Evolutionary conservation across 2,329 filamentous ascomycete species (phyloP), one percentile per base, ranked within the genome.

Genomic region (Sporothrix dimorphospora): DNA sequence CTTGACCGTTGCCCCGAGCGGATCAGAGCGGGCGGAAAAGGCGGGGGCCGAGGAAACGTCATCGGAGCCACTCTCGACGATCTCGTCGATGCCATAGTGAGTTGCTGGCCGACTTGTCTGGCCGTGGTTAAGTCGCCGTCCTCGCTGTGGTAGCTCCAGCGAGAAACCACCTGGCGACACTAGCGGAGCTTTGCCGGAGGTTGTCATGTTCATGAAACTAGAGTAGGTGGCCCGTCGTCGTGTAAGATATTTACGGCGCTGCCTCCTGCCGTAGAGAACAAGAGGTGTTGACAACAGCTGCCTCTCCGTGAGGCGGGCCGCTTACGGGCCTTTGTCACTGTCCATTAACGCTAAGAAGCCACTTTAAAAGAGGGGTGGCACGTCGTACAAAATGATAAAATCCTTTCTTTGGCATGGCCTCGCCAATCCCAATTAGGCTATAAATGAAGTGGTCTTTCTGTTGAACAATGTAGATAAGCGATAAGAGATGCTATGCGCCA

Each of bases 1-100:
- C 42, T 30, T 24, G 7, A 30, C 11, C 1, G 19, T 6, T 9
- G 51, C 24, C 6, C 14, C 19, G 19, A 45, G 19, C 6, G 42
- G n/a, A 7, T 40, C n/a, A 6, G 49, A 40, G 6, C 11, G 49
- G 38, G 42, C 7, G 19, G 21, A 2, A 45, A 30, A 42, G 24
- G 65, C 14, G 7, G 61, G 40, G 30, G 19, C 40, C 65, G 82
- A 78, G 34, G 81, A 78, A 19, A 81, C 78, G 24, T 78, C 79
- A 45, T 81, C 78, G 40, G 79, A 79, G 73, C 82, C 81, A 73
- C 88, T 86, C 79, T 91, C 89, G 69, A 91, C 85, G 19, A 91
- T 88, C 61, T 88, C 89, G 78, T 91, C 89, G 76, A 91, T 91
- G 74, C 88, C 88, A 74, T 88, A 88, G 78, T 87, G 85, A 72